A percentile compares a stretch with the other conserved stretches of the same genome.
These are phyloP conservation scores for Ceratopteris richardii DNA, from an alignment of 75 land plant genomes.

Conservation along the genomic window DNA sequence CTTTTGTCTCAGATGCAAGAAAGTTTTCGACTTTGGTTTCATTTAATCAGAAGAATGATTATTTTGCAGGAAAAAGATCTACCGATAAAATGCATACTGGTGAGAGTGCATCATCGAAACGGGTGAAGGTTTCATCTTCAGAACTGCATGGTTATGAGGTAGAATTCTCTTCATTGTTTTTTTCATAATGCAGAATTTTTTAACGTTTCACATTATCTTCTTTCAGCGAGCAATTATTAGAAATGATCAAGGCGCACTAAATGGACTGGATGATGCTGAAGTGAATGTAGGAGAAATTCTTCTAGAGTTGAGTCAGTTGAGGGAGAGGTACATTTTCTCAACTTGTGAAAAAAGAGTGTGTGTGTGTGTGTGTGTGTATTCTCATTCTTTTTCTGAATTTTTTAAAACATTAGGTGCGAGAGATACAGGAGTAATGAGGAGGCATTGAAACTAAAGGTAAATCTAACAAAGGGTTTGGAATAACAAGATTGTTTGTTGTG, in stretches of 20 bases:
- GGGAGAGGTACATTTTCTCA: slow-evolving; percentile 5
- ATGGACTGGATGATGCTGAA: too few relatives aligned
- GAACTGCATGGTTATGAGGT: too few relatives aligned
- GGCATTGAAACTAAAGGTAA: slow-evolving; percentile 7
- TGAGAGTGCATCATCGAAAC: too few relatives aligned
- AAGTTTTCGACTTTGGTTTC: neutral
- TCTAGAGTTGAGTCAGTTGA: slow-evolving; percentile 5
- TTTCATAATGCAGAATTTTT: too few relatives aligned
- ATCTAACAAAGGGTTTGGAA: neutral
- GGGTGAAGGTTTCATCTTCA: too few relatives aligned
- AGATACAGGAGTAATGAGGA: slow-evolving; percentile 4
- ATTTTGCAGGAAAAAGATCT: neutral
- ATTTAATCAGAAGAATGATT: neutral
- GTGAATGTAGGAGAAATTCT: slow-evolving; percentile 3
- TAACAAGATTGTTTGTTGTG: too few relatives aligned
- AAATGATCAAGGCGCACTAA: neutral
- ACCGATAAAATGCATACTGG: too few relatives aligned
- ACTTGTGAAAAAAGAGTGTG: too few relatives aligned
- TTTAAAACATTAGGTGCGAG: neutral
- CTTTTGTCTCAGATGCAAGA: neutral
- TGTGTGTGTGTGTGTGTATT: too few relatives aligned
- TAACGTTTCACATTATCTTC: too few relatives aligned
- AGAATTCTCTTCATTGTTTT: too few relatives aligned
- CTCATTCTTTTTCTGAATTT: too few relatives aligned
- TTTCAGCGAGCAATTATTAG: neutral